These are phyloP conservation scores for Bipolaris sorokiniana DNA, from an alignment of 2,329 filamentous ascomycete species.

Conservation along the genomic window DNA sequence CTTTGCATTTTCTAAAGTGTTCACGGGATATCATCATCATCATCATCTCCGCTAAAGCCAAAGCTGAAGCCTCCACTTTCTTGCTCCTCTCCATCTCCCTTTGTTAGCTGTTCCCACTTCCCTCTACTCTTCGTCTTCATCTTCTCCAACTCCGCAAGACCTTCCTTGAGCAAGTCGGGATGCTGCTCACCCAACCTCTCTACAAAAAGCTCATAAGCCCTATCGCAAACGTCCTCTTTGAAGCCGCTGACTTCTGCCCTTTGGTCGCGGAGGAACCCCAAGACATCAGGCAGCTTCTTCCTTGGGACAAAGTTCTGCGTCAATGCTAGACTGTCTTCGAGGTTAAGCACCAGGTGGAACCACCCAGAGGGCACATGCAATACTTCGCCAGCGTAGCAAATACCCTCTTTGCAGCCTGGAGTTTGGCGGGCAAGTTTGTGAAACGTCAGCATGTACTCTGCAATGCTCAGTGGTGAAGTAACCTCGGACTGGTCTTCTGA, in stretches of 20 bases:
- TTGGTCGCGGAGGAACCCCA: conserved; percentile 82
- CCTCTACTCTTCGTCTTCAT: conserved; percentile 69
- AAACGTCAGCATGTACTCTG: conserved; percentile 93
- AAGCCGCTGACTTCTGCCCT: conserved; percentile 89
- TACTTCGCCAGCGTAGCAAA: conserved; percentile 84
- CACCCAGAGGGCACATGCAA: conserved; percentile 92
- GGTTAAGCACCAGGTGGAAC: conserved; percentile 96
- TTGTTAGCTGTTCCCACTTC: conserved; percentile 84
- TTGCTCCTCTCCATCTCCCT: conserved; percentile 55
- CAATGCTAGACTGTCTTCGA: conserved; percentile 82
- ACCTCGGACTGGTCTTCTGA: conserved; percentile 90
- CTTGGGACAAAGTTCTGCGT: conserved; percentile 94
- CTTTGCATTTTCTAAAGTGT: background rate
- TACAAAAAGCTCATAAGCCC: conserved; percentile 74
- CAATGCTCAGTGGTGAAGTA: conserved; percentile 90
- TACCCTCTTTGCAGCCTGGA: conserved; percentile 81
- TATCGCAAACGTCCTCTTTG: conserved; percentile 70
- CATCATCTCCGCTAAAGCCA: conserved; percentile 63
- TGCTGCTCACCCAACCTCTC: conserved; percentile 67
- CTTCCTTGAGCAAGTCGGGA: conserved; percentile 69
- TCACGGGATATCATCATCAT: conserved; percentile 48
- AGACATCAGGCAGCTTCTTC: conserved; percentile 73
- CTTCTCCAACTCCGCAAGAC: conserved; percentile 68
- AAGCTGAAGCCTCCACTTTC: conserved; percentile 64
- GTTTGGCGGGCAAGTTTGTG: conserved; percentile 79